Evolutionary conservation across 371 early-diverging fungal species (phyloP).

Genomic region (Haplosporangium sp.): DNA sequence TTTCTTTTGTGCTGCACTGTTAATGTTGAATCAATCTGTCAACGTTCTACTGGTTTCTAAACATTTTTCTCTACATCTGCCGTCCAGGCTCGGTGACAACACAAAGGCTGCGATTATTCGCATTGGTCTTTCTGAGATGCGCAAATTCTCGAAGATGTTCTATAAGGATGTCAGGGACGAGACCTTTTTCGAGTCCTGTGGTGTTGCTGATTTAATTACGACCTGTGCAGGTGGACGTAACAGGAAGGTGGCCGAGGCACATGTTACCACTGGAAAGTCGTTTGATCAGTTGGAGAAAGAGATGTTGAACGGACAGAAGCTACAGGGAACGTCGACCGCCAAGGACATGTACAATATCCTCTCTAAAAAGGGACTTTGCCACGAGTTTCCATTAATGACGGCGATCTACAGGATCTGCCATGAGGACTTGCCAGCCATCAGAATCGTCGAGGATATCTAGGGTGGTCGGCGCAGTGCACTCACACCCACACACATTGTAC

Average conservation of each 20-base stretch:
- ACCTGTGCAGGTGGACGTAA: conserved; percentile 98
- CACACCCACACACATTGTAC: no score
- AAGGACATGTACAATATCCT: conserved; percentile 90
- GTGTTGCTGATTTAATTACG: conserved; percentile 93
- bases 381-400: conserved; percentile 91
- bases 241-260: conserved; percentile 92
- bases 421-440: conserved; percentile 65
- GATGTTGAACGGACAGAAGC: conserved; percentile 96
- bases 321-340: conserved; percentile 96
- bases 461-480: no score
- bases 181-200: conserved; percentile 97
- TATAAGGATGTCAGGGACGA: conserved; percentile 82
- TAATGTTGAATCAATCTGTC: background rate
- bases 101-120: conserved; percentile 98
- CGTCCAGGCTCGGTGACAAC: conserved; percentile 81
- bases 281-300: conserved; percentile 92
- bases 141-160: conserved; percentile 88
- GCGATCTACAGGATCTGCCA: conserved; percentile 92
- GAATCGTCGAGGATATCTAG: conserved; percentile 70
- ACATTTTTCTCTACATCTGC: background rate
- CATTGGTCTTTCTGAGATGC: conserved; percentile 96
- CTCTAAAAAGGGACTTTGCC: conserved; percentile 63
- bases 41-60: background rate
- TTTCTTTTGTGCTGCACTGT: background rate
- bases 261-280: conserved; percentile 89